phyloP scores from a whole-genome alignment of 768 basidiomycete genomes.

The Filobasidium wieringae region DNA sequence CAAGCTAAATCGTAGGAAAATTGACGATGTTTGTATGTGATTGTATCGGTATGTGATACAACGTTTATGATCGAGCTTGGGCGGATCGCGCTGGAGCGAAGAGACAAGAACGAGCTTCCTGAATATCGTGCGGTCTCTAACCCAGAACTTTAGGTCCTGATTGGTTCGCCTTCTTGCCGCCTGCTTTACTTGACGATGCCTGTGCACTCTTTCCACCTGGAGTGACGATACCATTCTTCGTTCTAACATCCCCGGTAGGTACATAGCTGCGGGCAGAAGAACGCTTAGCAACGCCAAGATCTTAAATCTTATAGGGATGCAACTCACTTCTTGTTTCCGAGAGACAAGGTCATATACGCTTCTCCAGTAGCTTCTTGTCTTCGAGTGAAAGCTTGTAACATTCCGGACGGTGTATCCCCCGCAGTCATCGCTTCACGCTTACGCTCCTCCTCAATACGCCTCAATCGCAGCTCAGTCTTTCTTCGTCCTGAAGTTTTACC shows the following conservation, averaged over 20 bases:
- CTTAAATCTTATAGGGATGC: background rate
- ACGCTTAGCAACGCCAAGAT: too few relatives aligned
- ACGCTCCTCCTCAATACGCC: slow-evolving; percentile 95
- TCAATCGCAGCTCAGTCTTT: slow-evolving; percentile 92
- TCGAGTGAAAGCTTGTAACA: slow-evolving; percentile 85
- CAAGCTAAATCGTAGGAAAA: too few relatives aligned
- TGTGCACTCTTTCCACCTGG: background rate
- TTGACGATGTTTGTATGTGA: too few relatives aligned
- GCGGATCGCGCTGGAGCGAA: too few relatives aligned
- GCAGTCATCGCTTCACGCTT: slow-evolving; percentile 88
- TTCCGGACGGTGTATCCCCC: slow-evolving; percentile 88
- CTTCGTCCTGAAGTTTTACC: slow-evolving; percentile 92
- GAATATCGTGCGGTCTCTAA: too few relatives aligned
- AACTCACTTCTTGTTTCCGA: slow-evolving; percentile 78
- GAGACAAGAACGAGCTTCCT: too few relatives aligned
- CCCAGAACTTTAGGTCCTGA: slow-evolving; percentile 11
- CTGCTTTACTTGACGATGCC: background rate
- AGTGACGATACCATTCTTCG: background rate
- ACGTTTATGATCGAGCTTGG: too few relatives aligned
- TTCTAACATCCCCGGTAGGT: slow-evolving; percentile 4
- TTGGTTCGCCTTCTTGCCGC: background rate
- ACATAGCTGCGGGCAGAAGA: slow-evolving; percentile 1
- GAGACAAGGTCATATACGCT: slow-evolving; percentile 89
- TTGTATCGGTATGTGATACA: too few relatives aligned
- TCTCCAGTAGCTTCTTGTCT: slow-evolving; percentile 89